phyloP scores from a whole-genome alignment of 2,329 filamentous ascomycete genomes.

The Fusarium sororula region DNA sequence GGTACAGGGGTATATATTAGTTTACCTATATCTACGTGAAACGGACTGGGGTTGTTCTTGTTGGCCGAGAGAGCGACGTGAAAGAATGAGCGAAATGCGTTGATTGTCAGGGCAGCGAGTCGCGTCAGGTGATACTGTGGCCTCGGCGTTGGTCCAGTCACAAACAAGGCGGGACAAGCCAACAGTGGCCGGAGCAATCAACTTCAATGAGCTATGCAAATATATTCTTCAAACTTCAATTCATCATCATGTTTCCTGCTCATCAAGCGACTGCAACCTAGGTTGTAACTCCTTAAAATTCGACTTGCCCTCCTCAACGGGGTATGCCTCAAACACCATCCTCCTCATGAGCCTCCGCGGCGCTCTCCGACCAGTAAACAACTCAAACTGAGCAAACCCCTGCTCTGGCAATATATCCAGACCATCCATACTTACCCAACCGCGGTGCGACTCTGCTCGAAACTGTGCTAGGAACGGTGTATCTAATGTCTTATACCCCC shows the following conservation, averaged over 20 bases:
- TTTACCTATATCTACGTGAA: too few relatives aligned
- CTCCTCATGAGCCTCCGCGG: conserved; percentile 73
- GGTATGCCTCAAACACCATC: conserved; percentile 63
- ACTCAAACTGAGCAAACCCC: conserved; percentile 82
- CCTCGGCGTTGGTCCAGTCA: background rate
- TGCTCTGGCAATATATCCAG: conserved; percentile 81
- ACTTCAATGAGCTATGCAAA: background rate
- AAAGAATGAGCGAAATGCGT: background rate
- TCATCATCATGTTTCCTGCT: conserved; percentile 39
- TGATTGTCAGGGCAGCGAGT: background rate
- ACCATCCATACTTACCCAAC: conserved; percentile 81
- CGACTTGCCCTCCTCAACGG: conserved; percentile 52
- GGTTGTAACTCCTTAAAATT: conserved; percentile 52
- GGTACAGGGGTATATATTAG: too few relatives aligned
- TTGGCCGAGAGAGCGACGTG: background rate
- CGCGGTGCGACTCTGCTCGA: conserved; percentile 63
- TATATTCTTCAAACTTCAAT: background rate
- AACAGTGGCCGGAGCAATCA: background rate
- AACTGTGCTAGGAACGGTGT: conserved; percentile 77
- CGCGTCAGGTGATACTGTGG: background rate
- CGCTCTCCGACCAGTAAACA: conserved; percentile 72
- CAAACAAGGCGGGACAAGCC: background rate
- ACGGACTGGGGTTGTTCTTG: background rate
- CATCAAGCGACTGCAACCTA: conserved; percentile 40
- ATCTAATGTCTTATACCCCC: conserved; percentile 77